phyloP scores from a whole-genome alignment of 1,139 yeast species.

The Sugiyamaella sp. region DNA sequence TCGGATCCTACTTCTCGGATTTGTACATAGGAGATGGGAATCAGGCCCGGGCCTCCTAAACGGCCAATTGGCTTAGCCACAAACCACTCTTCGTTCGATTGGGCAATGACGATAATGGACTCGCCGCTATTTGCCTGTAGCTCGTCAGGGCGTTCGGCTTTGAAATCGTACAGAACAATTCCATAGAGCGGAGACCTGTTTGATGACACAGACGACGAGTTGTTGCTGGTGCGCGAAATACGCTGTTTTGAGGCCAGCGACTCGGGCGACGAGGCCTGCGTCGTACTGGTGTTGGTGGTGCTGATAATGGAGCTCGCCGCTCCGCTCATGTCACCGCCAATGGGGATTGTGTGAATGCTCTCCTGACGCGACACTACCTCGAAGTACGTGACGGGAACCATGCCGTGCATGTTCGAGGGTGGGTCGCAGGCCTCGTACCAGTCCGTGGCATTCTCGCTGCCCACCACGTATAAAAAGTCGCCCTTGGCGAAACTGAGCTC shows the following conservation, averaged over 20 bases:
- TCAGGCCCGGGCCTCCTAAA: slow-evolving; percentile 95
- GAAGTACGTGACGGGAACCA: slow-evolving; percentile 85
- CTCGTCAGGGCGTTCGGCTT: slow-evolving; percentile 89
- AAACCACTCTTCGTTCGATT: slow-evolving; percentile 95
- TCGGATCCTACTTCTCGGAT: slow-evolving; percentile 76
- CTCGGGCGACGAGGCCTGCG: slow-evolving; percentile 14
- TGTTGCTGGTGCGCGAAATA: slow-evolving; percentile 2
- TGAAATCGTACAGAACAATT: slow-evolving; percentile 75
- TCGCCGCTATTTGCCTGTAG: slow-evolving; percentile 84
- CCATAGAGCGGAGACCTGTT: slow-evolving; percentile 56
- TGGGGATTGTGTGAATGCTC: slow-evolving; percentile 45
- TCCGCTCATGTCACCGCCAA: slow-evolving; percentile 22
- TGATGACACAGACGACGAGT: slow-evolving; percentile 8
- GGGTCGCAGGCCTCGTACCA: slow-evolving; percentile 95
- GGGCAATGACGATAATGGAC: slow-evolving; percentile 89
- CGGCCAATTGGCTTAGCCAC: slow-evolving; percentile 96
- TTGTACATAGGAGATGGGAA: slow-evolving; percentile 88
- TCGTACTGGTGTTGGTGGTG: background rate
- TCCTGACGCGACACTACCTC: slow-evolving; percentile 69
- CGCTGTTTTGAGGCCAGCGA: slow-evolving; percentile 8
- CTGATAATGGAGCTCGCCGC: background rate
- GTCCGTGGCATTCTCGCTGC: slow-evolving; percentile 62
- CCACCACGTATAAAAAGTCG: slow-evolving; percentile 83
- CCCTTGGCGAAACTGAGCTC: slow-evolving; percentile 80
- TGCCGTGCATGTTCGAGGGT: slow-evolving; percentile 70